phyloP scores from a whole-genome alignment of 306 rosid genomes.

The Vigna nakashimae region DNA sequence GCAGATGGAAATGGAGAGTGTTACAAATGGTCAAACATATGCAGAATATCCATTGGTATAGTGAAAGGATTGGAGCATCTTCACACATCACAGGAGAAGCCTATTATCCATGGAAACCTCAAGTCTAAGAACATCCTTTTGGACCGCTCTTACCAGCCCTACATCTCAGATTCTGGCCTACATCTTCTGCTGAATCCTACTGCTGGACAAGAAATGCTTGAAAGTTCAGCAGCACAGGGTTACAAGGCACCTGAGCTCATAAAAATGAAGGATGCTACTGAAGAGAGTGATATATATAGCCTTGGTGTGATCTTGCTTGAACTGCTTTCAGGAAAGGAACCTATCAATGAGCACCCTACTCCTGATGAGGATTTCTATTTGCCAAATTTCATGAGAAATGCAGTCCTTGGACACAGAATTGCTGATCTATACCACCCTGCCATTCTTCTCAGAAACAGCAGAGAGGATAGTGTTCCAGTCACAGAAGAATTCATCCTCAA shows the following conservation, averaged over 20 bases:
- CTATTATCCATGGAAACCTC: conserved; percentile 85
- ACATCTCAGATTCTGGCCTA: conserved; percentile 75
- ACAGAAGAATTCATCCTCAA: conserved; percentile 70
- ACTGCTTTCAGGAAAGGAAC: conserved; percentile 83
- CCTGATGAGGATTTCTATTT: conserved; percentile 87
- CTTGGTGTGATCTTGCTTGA: conserved; percentile 84
- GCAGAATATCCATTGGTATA: conserved; percentile 68
- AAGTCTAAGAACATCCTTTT: conserved; percentile 81
- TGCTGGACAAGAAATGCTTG: conserved; percentile 89
- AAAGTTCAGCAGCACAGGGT: conserved; percentile 74
- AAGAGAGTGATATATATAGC: conserved; percentile 77
- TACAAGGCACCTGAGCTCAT: conserved; percentile 91
- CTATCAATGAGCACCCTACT: conserved; percentile 72
- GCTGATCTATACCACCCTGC: conserved; percentile 82
- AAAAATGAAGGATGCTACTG: conserved; percentile 82
- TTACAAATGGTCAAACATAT: conserved; percentile 73
- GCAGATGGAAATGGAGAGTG: conserved; percentile 69
- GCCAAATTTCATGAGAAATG: conserved; percentile 82
- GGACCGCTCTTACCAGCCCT: conserved; percentile 66
- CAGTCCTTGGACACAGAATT: conserved; percentile 76
- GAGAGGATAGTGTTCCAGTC: conserved; percentile 46
- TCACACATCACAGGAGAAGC: conserved; percentile 69
- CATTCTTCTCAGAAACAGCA: conserved; percentile 59
- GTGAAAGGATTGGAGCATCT: conserved; percentile 87
- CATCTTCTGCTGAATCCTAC: conserved; percentile 82